Base-by-base conservation (phyloP, 2,329 filamentous ascomycete genomes). In the Bisporella sp. region DNA sequence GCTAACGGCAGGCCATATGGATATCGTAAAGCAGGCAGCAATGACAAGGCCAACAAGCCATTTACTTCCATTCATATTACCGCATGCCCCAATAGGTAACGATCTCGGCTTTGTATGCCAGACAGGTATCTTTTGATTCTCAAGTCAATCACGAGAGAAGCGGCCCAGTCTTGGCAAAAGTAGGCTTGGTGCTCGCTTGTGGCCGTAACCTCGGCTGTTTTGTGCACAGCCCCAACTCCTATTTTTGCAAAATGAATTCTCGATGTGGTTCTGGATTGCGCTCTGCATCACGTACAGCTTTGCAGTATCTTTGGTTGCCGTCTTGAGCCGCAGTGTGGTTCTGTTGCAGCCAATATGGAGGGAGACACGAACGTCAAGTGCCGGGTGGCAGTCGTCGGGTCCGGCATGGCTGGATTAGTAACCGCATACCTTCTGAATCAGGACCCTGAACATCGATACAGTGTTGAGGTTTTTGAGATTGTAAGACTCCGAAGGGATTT, bases 381-480 rank as follows among this genome's bases (percentile, higher is more conserved):
- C 28, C 40, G 61, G 31, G 71, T 75, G 30, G 73, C 71, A 41
- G 62, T 77, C 33, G 63, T 77, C 31, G 73, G 74, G 47, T 71
- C 72, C 1, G 73, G 74, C 12, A 70, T 77, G 66, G 73, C 74
- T 4, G 73, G 74, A 9, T 62, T 76, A 47, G 67, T 69, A n/a
- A 68, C 67, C 6, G 73, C 71, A 12, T 69, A 73, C 57, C 62
- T 76, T 31, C 64, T 76, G 28, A 60, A 66, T 40, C 62, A 65
- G 35, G 73, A 76, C 59, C 49, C 51, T 1, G 52, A 64, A 50
- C 54, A 64, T 11, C 64, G 71, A 46, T 77, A 70, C 55, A 54
- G 65, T 8, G 72, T 76, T 30, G 65, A 66, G 45, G 53, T 76
- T 5, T 70, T 75, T 41, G 73, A 76, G 59, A 69, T 66, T 57